These are phyloP conservation scores for Elongisporangium senticosum DNA, from an alignment of 352 stramenopile genomes.

Conservation along the genomic window DNA sequence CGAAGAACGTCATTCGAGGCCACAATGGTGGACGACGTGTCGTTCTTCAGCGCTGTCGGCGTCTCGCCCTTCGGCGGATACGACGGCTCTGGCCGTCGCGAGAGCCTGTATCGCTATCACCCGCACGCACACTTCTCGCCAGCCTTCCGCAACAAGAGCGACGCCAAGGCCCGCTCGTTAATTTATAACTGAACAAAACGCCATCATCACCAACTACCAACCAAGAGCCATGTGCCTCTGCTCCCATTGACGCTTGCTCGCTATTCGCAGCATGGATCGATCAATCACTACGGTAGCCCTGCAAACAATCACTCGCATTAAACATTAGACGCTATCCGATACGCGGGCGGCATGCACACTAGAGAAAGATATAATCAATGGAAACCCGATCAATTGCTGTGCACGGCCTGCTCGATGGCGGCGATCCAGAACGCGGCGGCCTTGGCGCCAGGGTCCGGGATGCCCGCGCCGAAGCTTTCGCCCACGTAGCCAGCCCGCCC, in stretches of 20 bases:
- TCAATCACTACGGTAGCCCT: neutral
- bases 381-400: constrained; percentile 16
- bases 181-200: neutral
- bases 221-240: too few relatives aligned
- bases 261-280: neutral
- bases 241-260: neutral
- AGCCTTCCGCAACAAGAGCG: neutral
- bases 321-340: neutral
- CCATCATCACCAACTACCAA: neutral
- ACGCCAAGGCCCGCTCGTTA: neutral
- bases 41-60: neutral
- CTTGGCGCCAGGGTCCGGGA: constrained; percentile 93
- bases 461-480: constrained; percentile 74
- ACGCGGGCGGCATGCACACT: neutral
- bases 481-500: constrained; percentile 87
- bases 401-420: constrained; percentile 41
- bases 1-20: neutral
- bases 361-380: neutral
- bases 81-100: neutral
- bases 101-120: neutral
- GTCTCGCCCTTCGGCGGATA: neutral
- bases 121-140: neutral
- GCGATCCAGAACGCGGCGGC: constrained; percentile 90
- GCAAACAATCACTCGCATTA: neutral
- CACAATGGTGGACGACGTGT: neutral